Base-by-base conservation (phyloP, 2,329 filamentous ascomycete species). In the Aspergillus alliaceus region DNA sequence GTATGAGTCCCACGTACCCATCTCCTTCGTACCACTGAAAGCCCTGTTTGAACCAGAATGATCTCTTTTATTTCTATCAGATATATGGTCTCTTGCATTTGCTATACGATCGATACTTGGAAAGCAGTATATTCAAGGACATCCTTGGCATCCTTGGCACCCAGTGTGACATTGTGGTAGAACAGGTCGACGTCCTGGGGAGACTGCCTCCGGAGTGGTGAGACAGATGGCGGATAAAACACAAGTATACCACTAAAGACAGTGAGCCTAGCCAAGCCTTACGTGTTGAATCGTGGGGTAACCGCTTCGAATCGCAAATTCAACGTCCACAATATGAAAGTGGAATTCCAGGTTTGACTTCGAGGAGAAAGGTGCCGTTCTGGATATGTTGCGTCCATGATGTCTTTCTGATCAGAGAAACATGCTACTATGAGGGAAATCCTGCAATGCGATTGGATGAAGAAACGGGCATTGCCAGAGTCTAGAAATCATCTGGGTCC, bases 11-110 rank as follows among this genome's bases (percentile, higher is more conserved):
- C 63, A 67, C 31, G 64, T 66, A 15, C 69, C 72, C 0, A 57
- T 69, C 8, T 18, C 48, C 53, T 62, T 70, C 46, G 60, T 64
- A 4, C 69, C 71, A 2, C 74, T 72, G 5, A 72, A 77, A 58
- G 62, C 66, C 4, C 58, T 60, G 18, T 76, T 76, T 54, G 72
- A 75, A 42, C 69, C 69, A 34, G 59, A 53, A 25, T 63, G 12
- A 6, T n/a, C 25, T 11, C 49, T 64, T 34, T 59, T 58, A 14
- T 64, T 70, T 34, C 20, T 65, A 18, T 68, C 72, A 4, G 72
- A 76, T 47, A 72, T 75, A 15, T 76, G 71, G 73, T 72, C 66
- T 40, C 65, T 75, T 15, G 66, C 63, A 0, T 61, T 53, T 57
- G 53, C 51, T 8, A 57, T 65, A 49, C 64, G 57, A 59, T 39